Base-by-base conservation (phyloP, 306 rosid species). In the Dalbergia cochinchinensis region DNA sequence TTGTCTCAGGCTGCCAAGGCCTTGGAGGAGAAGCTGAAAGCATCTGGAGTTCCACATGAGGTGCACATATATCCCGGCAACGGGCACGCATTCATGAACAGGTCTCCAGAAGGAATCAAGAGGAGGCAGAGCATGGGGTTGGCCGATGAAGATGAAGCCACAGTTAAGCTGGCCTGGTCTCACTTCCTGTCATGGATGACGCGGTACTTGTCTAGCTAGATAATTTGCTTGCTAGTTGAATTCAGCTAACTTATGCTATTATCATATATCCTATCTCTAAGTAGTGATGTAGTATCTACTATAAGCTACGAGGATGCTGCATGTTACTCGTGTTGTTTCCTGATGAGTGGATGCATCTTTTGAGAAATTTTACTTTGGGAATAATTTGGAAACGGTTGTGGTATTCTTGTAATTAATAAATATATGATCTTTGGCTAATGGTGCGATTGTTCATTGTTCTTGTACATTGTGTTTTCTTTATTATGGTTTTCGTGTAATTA, bases 71-170 rank as follows among this genome's bases (percentile, higher is more conserved):
- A 93, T 80, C 91, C 94, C 0, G 97, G 98, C 68, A 88, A 78
- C 54, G 82, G 78, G 1, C 99, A 95, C 66, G 97, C 99, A 33
- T 95, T 95, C 91, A 93, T 95, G 99, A 93, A 95, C 89, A 88
- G 91, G 63, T 95, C 99, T 19, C 78, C 89, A 10, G 97, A 93
- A 71, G 98, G 97, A 55, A 83, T 90, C 81, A 39, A 80, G 84
- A 90, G 98, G 84, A 91, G 98, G 87, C 93, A 93, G 88, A 34
- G 70, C 85, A 90, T 95, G 99, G 99, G 98, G 63, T 5, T 93
- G 89, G 61, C 88, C 0, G 97, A 93, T 33, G 91, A 93, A 81
- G 96, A 95, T 61, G 94, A 90, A 69, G 87, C 85, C 6, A 85
- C 98, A 1, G 98, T 84, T 53, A 83, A 88, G 88, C 88, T 93